Base-by-base conservation (phyloP, 768 basidiomycete species). In the Trichaptum fuscoviolaceum region DNA sequence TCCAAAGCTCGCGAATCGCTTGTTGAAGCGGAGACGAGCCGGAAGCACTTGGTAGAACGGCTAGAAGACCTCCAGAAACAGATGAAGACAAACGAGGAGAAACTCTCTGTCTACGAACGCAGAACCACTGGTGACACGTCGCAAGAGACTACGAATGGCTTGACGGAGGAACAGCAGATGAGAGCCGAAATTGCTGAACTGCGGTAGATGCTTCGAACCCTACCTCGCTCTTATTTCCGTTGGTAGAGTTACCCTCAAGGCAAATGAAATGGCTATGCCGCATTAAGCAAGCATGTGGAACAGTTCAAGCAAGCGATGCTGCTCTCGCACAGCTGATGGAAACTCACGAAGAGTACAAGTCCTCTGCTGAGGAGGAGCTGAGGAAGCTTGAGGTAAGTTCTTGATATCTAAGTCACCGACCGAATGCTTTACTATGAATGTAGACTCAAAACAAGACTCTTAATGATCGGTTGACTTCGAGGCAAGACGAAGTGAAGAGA, bases 151-250 rank as follows among this genome's bases (percentile, higher is more conserved):
- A 59, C 73, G 6, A 68, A 69, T 59, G 77, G 78, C 24, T 64
- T 76, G 12, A 83, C 82, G 68, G 83, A 82, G 10, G 94, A 95
- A 73, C 89, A 93, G 71, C 91, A 92, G 71, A 82, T 95, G 9
- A 88, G 94, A 75, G 81, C 85, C 18, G 92, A 95, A 73, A 90
- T 95, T 23, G 94, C 93, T 3, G 93, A 95, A 64, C 82, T 95
- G 24, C 83, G 93, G 91, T 93, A 66, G 30, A 17, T 34, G 82
- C 76, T 59, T 65, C 36, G 10, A 57, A 10, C 3, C 5, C 42
- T 52, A 5, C 68, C 52, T 58, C 61, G 7, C 25, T 27, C n/a
- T 1, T 15, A 12, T 30, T 57, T 18, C 17, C 35, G 35, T 1
- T 57, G 35, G 17, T 71, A 94, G 93, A 12, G 86, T 88, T 52